Percentiles rank a stretch among this genome's conserved stretches.
phyloP scores from a whole-genome alignment of 208 protist genomes.

The Trichomonas tenax region DNA sequence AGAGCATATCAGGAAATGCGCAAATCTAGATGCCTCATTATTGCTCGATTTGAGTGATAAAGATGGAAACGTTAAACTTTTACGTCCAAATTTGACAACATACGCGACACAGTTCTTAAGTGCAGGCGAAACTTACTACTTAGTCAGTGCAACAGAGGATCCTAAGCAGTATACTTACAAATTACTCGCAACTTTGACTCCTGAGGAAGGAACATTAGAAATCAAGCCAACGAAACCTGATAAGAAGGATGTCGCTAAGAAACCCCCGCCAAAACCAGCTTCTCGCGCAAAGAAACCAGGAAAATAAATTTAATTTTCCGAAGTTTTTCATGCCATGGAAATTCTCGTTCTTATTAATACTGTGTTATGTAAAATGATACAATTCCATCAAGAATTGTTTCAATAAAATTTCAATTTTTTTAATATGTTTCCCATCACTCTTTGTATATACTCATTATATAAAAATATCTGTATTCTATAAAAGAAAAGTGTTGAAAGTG shows the following conservation, averaged over 20 bases:
- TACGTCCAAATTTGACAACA: not conserved
- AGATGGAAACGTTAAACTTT: constrained; percentile 13
- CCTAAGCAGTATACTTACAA: not conserved
- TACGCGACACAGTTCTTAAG: not conserved
- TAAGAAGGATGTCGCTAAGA: not conserved
- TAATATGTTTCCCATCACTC: too few species aligned
- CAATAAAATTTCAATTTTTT: too few species aligned
- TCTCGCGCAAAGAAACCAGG: not conserved
- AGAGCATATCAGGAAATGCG: not conserved
- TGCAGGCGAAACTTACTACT: not conserved
- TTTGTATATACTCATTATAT: too few species aligned
- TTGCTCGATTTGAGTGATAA: not conserved
- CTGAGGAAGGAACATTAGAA: not conserved
- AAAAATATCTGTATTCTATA: too few species aligned
- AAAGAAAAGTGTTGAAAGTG: too few species aligned
- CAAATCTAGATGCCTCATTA: not conserved
- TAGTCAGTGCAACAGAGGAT: not conserved
- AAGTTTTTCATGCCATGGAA: too few species aligned
- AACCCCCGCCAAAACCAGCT: not conserved
- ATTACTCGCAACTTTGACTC: not conserved
- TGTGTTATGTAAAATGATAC: too few species aligned
- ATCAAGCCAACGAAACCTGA: not conserved
- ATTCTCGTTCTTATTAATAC: too few species aligned
- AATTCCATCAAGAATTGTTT: too few species aligned
- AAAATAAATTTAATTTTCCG: not conserved